phyloP scores from a whole-genome alignment of 352 stramenopile species.

The Phytophthora meadii region DNA sequence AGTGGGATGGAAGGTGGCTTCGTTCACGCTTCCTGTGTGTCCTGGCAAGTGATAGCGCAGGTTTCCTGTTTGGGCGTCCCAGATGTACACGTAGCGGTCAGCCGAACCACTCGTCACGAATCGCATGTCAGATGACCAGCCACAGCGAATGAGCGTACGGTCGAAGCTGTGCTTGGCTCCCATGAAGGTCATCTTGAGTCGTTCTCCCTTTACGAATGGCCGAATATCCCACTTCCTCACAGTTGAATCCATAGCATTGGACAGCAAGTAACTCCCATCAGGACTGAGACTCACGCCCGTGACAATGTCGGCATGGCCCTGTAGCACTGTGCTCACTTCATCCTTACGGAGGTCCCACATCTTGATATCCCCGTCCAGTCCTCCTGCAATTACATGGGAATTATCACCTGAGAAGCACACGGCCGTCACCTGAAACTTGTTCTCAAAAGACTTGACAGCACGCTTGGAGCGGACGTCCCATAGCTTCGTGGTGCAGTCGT shows the following conservation, averaged over 20 bases:
- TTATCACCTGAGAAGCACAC: conserved; percentile 91
- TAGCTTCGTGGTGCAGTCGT: conserved; percentile 90
- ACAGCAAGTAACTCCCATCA: conserved; percentile 93
- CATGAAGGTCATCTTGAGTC: conserved; percentile 66
- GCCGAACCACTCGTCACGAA: conserved; percentile 90
- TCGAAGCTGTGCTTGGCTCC: conserved; percentile 94
- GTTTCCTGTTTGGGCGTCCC: conserved; percentile 91
- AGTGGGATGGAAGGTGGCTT: conserved; percentile 91
- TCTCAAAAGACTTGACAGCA: conserved; percentile 85
- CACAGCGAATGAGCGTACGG: conserved; percentile 92
- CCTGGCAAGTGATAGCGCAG: conserved; percentile 94
- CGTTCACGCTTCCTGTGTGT: conserved; percentile 95
- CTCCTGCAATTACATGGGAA: conserved; percentile 88
- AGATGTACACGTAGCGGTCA: conserved; percentile 95
- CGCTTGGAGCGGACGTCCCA: conserved; percentile 91
- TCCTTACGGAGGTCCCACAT: conserved; percentile 93
- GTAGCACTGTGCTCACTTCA: conserved; percentile 82
- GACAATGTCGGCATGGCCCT: conserved; percentile 94
- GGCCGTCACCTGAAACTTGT: conserved; percentile 91
- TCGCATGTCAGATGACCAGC: conserved; percentile 90
- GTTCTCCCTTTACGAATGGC: conserved; percentile 79
- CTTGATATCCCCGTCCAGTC: conserved; percentile 95
- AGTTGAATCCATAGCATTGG: conserved; percentile 95
- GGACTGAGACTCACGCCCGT: conserved; percentile 94
- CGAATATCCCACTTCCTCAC: conserved; percentile 94